Evolutionary conservation across 306 rosid species (phyloP).

Genomic region (Castanopsis chinensis): DNA sequence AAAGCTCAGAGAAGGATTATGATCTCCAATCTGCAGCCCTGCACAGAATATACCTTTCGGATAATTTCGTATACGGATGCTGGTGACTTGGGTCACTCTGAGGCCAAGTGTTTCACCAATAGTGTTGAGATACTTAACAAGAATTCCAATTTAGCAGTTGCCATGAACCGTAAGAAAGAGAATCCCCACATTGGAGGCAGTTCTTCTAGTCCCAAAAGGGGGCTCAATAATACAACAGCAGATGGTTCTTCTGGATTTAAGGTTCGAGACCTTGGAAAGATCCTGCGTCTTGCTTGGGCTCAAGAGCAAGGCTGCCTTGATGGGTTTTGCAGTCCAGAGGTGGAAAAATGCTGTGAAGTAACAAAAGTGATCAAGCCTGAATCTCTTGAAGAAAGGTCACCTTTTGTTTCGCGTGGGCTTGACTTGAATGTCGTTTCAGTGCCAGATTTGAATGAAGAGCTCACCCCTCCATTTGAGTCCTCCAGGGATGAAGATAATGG

Average conservation of each 20-base stretch:
- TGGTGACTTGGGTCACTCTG: constrained; percentile 94
- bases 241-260: constrained; percentile 64
- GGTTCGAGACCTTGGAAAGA: constrained; percentile 93
- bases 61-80: constrained; percentile 68
- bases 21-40: constrained; percentile 83
- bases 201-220: constrained; percentile 52
- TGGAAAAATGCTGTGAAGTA: constrained; percentile 68
- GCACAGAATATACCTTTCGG: constrained; percentile 88
- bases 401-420: constrained; percentile 65
- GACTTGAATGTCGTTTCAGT: constrained; percentile 88
- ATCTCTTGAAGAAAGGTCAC: constrained; percentile 49
- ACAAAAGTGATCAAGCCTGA: constrained; percentile 53
- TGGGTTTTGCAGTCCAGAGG: constrained; percentile 69
- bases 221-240: constrained; percentile 42
- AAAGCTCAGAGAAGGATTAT: constrained; percentile 84
- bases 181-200: constrained; percentile 38
- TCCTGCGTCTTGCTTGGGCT: constrained; percentile 75
- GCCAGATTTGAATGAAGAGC: constrained; percentile 95
- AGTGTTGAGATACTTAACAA: constrained; percentile 78
- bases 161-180: constrained; percentile 45
- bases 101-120: constrained; percentile 94
- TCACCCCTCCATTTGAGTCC: constrained; percentile 93
- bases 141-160: constrained; percentile 35
- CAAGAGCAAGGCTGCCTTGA: constrained; percentile 74
- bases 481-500: constrained; percentile 89